Evolutionary conservation across 202 grass and related monocot species (phyloP), one percentile per base, ranked within the genome.

Genomic region (Brachypodium distachyon): DNA sequence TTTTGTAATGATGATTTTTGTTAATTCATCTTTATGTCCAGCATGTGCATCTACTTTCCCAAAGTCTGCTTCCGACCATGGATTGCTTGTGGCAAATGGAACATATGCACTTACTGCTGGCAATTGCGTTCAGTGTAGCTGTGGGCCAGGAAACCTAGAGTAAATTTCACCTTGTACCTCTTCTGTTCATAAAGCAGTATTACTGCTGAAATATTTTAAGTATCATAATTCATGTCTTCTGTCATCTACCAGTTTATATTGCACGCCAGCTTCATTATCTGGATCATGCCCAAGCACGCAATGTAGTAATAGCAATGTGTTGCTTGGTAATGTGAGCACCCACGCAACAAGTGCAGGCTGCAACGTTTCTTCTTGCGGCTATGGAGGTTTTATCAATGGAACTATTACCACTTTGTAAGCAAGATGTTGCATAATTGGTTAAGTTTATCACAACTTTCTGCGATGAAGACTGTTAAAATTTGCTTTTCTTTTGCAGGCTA

Each of bases 101-200:
- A 95, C 84, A 55, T 98, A 95, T 60, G 82, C 55, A 2, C 85
- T 98, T 53, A 90, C 91, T 4, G 96, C 96, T 25, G 77, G 89
- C 36, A 87, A 91, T 42, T 99, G 92, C 31, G 87, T 99, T 40
- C 92, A 96, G 34, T 99, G 92, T 23, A 99, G 96, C 47, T 99
- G 96, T 6, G 96, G 92, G 4, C 96, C 89, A 26, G 85, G 74
- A 61, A 92, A 83, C 85, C 96, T 93, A 60, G 87, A 95, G 96
- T 99, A 89, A 91, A 25, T 48, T 50, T 50, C 34, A 46, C 23
- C 12, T 19, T 5, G 22, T 28, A 42, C 3, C 3, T 26, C 29
- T 51, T 85, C 31, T 57, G 0, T 50, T 80, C 19, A 48, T 34
- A 33, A 69, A 40, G 50, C 51, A 2, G 18, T 38, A 33, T 85